Evolutionary conservation across 768 basidiomycete genomes (phyloP).

Genomic region (Tricholoma sp.): DNA sequence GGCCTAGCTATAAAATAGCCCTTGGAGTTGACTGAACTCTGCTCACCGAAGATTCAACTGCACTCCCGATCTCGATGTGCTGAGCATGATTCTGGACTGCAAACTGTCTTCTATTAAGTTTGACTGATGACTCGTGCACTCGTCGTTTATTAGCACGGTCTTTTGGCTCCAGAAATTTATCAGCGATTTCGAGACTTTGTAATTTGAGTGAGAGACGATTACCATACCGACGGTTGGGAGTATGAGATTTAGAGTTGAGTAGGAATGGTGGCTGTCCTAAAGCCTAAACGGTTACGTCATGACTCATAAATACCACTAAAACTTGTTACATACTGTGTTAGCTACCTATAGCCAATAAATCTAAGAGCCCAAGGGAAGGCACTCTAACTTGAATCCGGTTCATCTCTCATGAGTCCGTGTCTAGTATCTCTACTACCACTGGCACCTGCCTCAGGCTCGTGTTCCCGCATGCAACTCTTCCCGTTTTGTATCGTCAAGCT

Average conservation of each 20-base stretch:
- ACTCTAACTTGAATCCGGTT: neutral
- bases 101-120: conserved; percentile 41
- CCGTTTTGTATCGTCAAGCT: neutral
- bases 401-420: neutral
- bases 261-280: neutral
- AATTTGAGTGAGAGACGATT: neutral
- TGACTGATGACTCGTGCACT: conserved; percentile 50
- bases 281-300: neutral
- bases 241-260: too few relatives aligned
- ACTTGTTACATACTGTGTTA: too few relatives aligned
- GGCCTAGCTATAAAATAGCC: neutral
- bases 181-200: neutral
- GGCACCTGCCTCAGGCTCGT: neutral
- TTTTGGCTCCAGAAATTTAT: conserved; percentile 25
- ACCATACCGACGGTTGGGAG: neutral
- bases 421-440: neutral
- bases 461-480: neutral
- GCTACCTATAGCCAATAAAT: too few relatives aligned
- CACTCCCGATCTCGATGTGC: conserved; percentile 40
- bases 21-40: neutral
- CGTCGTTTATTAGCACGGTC: conserved; percentile 38
- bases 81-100: conserved; percentile 46
- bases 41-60: conserved; percentile 37
- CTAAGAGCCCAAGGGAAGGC: neutral
- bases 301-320: too few relatives aligned